A percentile compares a stretch with the other conserved stretches of the same genome.
phyloP scores from a whole-genome alignment of 2,329 filamentous ascomycete species.

The Camptophora hylomeconis region DNA sequence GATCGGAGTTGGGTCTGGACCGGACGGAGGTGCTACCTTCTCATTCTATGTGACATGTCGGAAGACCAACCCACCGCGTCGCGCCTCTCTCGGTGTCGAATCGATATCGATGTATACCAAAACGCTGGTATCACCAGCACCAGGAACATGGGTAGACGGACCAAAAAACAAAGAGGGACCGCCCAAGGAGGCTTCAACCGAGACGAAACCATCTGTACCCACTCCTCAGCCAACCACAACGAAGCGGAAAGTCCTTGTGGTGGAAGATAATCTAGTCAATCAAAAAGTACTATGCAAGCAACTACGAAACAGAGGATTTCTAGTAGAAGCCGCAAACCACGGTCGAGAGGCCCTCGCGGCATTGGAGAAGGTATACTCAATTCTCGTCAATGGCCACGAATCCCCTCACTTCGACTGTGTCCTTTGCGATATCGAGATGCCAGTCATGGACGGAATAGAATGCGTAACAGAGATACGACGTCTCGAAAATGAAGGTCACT shows the following conservation, averaged over 20 bases:
- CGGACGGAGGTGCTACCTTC: constrained; percentile 42
- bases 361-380: background rate
- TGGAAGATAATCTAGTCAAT: constrained; percentile 31
- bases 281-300: constrained; percentile 20
- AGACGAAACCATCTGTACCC: too few species aligned
- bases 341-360: background rate
- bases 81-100: too few species aligned
- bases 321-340: constrained; percentile 3
- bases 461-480: constrained; percentile 57
- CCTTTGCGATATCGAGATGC: constrained; percentile 72
- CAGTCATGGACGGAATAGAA: constrained; percentile 66
- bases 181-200: too few species aligned
- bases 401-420: constrained; percentile 30
- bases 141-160: too few species aligned
- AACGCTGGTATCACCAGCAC: too few species aligned
- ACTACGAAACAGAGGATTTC: constrained; percentile 2
- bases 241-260: constrained; percentile 21
- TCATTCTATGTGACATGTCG: constrained; percentile 38
- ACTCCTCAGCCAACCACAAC: too few species aligned
- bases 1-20: constrained; percentile 52
- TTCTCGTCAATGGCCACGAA: background rate
- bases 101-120: too few species aligned
- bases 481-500: constrained; percentile 48
- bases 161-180: too few species aligned
- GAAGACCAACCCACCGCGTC: constrained; percentile 1